Evolutionary conservation across 176 grass and related monocot genomes (phyloP).

Genomic region (Olyra latifolia): DNA sequence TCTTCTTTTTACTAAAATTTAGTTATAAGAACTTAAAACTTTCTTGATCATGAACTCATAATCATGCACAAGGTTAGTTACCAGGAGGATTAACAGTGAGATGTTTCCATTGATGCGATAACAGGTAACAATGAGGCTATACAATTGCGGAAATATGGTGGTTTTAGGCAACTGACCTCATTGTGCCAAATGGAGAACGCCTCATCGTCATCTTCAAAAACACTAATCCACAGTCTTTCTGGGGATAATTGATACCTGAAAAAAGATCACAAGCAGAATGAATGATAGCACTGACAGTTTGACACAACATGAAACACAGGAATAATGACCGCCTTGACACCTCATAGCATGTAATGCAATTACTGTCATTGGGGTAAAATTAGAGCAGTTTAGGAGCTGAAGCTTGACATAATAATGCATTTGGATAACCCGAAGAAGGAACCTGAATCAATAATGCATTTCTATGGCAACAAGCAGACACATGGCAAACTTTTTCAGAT

Average conservation of each 20-base stretch:
- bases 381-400: constrained; percentile 16
- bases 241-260: constrained; percentile 74
- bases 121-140: neutral
- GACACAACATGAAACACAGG: constrained; percentile 15
- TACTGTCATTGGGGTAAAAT: constrained; percentile 5
- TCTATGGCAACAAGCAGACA: neutral
- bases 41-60: neutral
- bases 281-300: neutral
- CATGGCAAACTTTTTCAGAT: constrained; percentile 29
- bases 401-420: constrained; percentile 18
- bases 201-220: constrained; percentile 92
- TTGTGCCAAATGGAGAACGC: constrained; percentile 90
- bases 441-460: neutral
- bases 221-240: constrained; percentile 96
- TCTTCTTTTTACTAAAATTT: neutral
- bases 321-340: neutral
- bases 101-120: neutral
- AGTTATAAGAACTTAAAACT: neutral
- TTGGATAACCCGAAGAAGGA: neutral
- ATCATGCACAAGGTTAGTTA: neutral
- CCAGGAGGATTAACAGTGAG: neutral
- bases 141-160: constrained; percentile 15
- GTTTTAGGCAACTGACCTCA: constrained; percentile 48
- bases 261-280: constrained; percentile 24
- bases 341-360: constrained; percentile 4